phyloP scores from a whole-genome alignment of 371 early-diverging fungal genomes.

The Sporodiniella umbellata region DNA sequence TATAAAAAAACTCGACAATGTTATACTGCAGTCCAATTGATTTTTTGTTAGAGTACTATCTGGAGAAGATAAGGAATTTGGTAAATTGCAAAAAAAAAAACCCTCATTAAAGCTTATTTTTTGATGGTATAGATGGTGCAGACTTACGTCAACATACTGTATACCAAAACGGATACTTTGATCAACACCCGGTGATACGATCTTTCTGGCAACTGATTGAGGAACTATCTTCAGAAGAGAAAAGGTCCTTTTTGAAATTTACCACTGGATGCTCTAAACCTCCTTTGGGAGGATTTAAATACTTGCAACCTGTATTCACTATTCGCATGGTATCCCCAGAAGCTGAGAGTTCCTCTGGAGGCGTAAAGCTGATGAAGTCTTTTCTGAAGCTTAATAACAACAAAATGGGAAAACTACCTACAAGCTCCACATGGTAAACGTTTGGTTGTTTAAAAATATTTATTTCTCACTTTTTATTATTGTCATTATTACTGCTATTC shows the following conservation, averaged over 20 bases:
- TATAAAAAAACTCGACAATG: neutral
- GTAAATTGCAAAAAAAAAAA: neutral
- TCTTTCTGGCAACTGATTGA: slow-evolving; percentile 79
- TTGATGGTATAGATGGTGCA: slow-evolving; percentile 41
- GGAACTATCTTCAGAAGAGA: slow-evolving; percentile 61
- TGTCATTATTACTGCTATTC: too few species aligned
- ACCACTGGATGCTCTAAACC: slow-evolving; percentile 86
- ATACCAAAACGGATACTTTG: slow-evolving; percentile 82
- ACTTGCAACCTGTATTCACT: slow-evolving; percentile 70
- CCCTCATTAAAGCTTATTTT: neutral
- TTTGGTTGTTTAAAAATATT: neutral
- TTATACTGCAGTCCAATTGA: neutral
- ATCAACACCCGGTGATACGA: slow-evolving; percentile 73
- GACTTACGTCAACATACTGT: slow-evolving; percentile 79
- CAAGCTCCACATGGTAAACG: slow-evolving; percentile 52
- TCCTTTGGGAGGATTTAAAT: slow-evolving; percentile 84
- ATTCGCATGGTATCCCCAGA: slow-evolving; percentile 57
- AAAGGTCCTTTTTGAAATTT: slow-evolving; percentile 77
- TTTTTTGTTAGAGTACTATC: slow-evolving; percentile 59
- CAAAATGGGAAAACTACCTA: slow-evolving; percentile 50
- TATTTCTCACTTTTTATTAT: slow-evolving; percentile 29
- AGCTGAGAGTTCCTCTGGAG: slow-evolving; percentile 6
- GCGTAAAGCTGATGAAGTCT: slow-evolving; percentile 35
- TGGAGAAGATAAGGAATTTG: slow-evolving; percentile 32
- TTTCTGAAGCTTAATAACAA: slow-evolving; percentile 44